Base-by-base conservation (phyloP, 441 rosid genomes). In the Syzygium malaccense region DNA sequence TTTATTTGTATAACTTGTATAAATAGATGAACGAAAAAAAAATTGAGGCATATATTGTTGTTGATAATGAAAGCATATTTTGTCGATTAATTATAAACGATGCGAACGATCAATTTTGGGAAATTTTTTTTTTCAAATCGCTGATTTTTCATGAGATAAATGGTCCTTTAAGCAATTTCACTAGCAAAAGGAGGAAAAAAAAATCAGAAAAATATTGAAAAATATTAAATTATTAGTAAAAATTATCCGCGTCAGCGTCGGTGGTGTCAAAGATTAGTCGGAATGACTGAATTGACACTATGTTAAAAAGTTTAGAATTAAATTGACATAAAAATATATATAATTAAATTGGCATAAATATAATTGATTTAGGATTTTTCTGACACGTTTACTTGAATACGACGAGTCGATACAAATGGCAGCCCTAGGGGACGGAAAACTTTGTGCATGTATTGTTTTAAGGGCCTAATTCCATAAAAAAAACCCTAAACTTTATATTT, bases 371-470 rank as follows among this genome's bases (percentile, higher is more conserved):
- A 45, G 2, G 2, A 45, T 0, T 45, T 45, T 45, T 7, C 48
- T 45, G 48, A 7, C 2, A 45, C 9, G 0, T 45, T 45, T 45
- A 12, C 23, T 25, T 5, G 5, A 75, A 2, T 1, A 71, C 1
- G 1, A 23, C 4, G 9, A 25, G 53, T 13, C 0, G 17, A 41
- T 23, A 41, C n/a, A 12, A 20, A 71, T 23, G 53, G 83, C n/a
- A 75, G 48, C 9, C 48, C 2, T 45, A 45, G 48, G 48, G 8
- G 48, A 45, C 48, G 4, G 28, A 75, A 33, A 33, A 45, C 41
- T 1, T 10, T 4, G 28, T 10, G 49, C 28, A 71, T 23, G 20
- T 3, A 37, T 71, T 71, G 48, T 71, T 19, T 68, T n/a, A n/a
- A n/a, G n/a, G n/a, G n/a, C n/a, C n/a, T n/a, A n/a, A n/a, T n/a